Percentiles rank a stretch among this genome's conserved stretches.
Evolutionary conservation across 169 alveolate species (phyloP).

Genomic region (Cryptosporidium baileyi): DNA sequence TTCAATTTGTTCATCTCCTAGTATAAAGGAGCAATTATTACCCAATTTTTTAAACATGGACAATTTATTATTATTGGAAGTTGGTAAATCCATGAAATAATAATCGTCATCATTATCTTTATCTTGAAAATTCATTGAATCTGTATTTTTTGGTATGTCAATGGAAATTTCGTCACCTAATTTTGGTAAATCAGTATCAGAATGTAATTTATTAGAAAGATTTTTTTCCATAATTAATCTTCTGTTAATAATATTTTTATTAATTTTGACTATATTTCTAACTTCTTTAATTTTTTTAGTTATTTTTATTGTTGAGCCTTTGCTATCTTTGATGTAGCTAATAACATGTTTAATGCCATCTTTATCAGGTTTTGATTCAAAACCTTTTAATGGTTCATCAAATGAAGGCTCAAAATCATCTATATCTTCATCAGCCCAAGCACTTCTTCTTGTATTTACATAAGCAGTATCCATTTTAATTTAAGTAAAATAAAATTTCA

Average conservation of each 20-base stretch:
- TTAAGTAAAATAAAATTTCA: not conserved
- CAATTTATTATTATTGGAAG: slow-evolving; percentile 5
- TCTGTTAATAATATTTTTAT: slow-evolving; percentile 38
- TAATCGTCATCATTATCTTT: slow-evolving; percentile 72
- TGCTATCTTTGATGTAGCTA: slow-evolving; percentile 48
- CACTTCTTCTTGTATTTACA: slow-evolving; percentile 26
- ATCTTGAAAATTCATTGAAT: slow-evolving; percentile 61
- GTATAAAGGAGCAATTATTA: slow-evolving; percentile 72
- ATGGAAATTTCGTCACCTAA: slow-evolving; percentile 76
- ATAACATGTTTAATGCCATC: slow-evolving; percentile 68
- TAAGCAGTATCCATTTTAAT: slow-evolving; percentile 6
- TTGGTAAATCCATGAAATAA: slow-evolving; percentile 69
- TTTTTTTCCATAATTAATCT: slow-evolving; percentile 38
- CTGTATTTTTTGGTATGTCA: slow-evolving; percentile 74
- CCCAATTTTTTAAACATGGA: slow-evolving; percentile 71
- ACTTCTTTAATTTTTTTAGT: slow-evolving; percentile 40
- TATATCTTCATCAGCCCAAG: slow-evolving; percentile 69
- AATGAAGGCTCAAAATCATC: slow-evolving; percentile 70
- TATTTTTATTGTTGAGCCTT: slow-evolving; percentile 40
- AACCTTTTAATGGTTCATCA: slow-evolving; percentile 68
- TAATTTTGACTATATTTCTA: slow-evolving; percentile 33
- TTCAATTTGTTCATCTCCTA: slow-evolving; percentile 71
- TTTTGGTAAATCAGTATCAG: slow-evolving; percentile 65
- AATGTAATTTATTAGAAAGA: slow-evolving; percentile 25
- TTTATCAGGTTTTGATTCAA: slow-evolving; percentile 60